Conservation (phyloP, 306 rosid genomes). For the Gleditsia sinensis region DNA sequence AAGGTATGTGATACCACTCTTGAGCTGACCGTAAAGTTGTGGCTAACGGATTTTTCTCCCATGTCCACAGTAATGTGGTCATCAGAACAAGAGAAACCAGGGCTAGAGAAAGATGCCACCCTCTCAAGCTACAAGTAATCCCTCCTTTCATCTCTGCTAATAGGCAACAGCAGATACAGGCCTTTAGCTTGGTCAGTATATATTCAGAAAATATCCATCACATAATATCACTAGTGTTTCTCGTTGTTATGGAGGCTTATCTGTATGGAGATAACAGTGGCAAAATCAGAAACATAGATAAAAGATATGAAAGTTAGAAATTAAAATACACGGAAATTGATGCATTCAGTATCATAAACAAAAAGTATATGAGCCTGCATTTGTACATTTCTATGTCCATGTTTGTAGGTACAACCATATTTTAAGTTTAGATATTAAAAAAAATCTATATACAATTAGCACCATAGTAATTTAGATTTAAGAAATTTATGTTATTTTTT, state of each 20-base stretch:
- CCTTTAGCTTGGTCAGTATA: neutral
- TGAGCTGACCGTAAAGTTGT: conserved; percentile 37
- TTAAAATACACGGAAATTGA: neutral
- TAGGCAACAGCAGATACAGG: neutral
- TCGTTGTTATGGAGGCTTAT: neutral
- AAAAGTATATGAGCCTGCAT: neutral
- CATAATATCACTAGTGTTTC: neutral
- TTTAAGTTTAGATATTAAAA: neutral
- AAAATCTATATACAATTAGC: neutral
- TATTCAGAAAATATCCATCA: conserved; percentile 10
- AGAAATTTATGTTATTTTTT: neutral
- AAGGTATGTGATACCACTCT: conserved; percentile 32
- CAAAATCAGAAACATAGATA: neutral
- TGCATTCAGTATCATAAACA: conserved; percentile 1
- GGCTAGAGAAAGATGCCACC: conserved; percentile 46
- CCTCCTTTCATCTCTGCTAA: conserved; percentile 57
- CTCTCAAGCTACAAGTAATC: conserved; percentile 33
- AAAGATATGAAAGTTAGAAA: neutral
- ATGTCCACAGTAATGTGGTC: conserved; percentile 51
- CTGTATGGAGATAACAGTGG: neutral
- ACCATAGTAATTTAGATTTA: neutral
- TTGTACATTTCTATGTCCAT: neutral
- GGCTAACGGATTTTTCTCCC: conserved; percentile 59
- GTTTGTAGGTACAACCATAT: neutral
- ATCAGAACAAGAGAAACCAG: conserved; percentile 44